Evolutionary conservation across 2,329 filamentous ascomycete species (phyloP).

Genomic region (Verticillium dahliae): DNA sequence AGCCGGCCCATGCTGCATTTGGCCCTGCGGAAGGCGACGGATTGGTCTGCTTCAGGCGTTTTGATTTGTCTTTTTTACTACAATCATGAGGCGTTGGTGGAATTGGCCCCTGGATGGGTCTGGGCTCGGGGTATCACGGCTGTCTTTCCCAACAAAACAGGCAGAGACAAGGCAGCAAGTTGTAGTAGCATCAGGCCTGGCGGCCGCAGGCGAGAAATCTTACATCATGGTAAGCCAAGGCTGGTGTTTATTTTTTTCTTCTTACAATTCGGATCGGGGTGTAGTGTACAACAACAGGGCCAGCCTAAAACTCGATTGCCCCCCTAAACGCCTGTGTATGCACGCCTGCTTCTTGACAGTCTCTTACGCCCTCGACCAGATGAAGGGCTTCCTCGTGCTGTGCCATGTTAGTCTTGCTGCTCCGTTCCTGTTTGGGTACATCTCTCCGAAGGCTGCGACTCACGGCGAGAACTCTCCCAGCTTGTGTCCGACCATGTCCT

Average conservation of each 20-base stretch:
- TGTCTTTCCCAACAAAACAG: not conserved
- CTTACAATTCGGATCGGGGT: not conserved
- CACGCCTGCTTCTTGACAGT: not conserved
- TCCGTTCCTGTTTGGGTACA: not conserved
- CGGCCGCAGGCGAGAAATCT: not conserved
- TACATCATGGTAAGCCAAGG: not conserved
- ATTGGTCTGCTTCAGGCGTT: slow-evolving; percentile 3
- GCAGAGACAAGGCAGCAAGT: not conserved
- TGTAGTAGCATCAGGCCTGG: not conserved
- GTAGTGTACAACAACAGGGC: not conserved
- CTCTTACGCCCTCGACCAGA: slow-evolving; percentile 29
- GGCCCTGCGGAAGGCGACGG: not conserved
- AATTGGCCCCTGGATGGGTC: not conserved
- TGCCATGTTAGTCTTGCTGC: not conserved
- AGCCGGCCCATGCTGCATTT: not conserved
- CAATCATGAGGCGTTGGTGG: slow-evolving; percentile 5
- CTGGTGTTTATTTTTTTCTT: not conserved
- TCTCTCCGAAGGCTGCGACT: slow-evolving; percentile 27
- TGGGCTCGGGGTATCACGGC: not conserved
- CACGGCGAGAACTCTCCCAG: slow-evolving; percentile 88
- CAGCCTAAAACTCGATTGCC: not conserved
- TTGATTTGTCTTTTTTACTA: slow-evolving; percentile 1
- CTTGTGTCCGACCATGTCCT: slow-evolving; percentile 96
- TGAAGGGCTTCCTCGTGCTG: slow-evolving; percentile 53
- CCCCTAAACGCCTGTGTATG: not conserved